A percentile compares a stretch with the other conserved stretches of the same genome.
Evolutionary conservation across 2,329 filamentous ascomycete genomes (phyloP).

Genomic region (Dactylellina parvicollis): DNA sequence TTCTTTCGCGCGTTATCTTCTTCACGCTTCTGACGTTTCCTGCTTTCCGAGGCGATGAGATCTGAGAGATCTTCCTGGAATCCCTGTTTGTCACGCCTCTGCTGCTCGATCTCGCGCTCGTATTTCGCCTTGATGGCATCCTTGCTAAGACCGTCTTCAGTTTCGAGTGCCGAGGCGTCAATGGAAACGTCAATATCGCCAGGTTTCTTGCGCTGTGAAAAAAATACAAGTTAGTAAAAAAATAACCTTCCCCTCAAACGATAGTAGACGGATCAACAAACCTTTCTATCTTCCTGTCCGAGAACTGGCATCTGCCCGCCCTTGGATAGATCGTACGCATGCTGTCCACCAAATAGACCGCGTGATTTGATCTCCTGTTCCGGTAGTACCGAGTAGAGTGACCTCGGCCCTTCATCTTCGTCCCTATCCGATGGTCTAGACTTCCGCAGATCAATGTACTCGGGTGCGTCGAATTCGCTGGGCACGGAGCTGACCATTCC

Average conservation of each 20-base stretch:
- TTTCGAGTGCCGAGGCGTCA: slow-evolving; percentile 81
- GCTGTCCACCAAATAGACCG: slow-evolving; percentile 96
- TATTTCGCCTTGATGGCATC: slow-evolving; percentile 84
- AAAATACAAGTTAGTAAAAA: neutral
- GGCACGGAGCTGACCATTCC: slow-evolving; percentile 83
- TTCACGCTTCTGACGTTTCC: slow-evolving; percentile 89
- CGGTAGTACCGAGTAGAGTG: slow-evolving; percentile 87
- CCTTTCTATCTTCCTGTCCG: slow-evolving; percentile 80
- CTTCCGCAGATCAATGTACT: slow-evolving; percentile 83
- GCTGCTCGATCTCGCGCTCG: slow-evolving; percentile 73
- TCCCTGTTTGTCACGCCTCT: slow-evolving; percentile 72
- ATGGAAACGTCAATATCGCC: slow-evolving; percentile 94
- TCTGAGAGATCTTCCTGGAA: slow-evolving; percentile 91
- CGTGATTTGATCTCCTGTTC: slow-evolving; percentile 85
- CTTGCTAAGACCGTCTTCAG: slow-evolving; percentile 80
- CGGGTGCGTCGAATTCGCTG: slow-evolving; percentile 69
- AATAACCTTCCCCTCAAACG: neutral
- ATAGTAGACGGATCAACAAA: slow-evolving; percentile 10
- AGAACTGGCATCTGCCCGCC: slow-evolving; percentile 74
- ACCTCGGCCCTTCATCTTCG: slow-evolving; percentile 69
- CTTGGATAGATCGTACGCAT: slow-evolving; percentile 84
- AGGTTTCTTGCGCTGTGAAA: slow-evolving; percentile 80
- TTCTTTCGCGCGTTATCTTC: slow-evolving; percentile 77
- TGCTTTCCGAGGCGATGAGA: slow-evolving; percentile 93
- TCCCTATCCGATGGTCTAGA: slow-evolving; percentile 69